phyloP scores from a whole-genome alignment of 257 asterid genomes.

The Coffea canephora region DNA sequence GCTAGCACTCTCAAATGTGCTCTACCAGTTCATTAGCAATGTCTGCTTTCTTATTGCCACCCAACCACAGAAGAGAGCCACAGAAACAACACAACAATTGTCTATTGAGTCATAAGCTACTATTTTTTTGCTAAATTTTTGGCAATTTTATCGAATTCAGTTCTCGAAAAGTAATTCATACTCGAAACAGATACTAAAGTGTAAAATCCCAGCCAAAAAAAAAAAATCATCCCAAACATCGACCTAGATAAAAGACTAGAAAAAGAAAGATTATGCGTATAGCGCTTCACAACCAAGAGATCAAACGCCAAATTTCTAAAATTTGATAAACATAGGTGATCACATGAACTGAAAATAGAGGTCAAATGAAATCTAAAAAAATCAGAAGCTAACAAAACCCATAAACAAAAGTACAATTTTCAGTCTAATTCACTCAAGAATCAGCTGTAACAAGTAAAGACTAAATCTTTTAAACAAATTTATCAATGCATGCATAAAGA shows the following conservation, averaged over 20 bases:
- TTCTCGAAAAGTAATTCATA: not conserved
- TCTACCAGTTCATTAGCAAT: not conserved
- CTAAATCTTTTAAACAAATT: not conserved
- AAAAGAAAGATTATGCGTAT: not conserved
- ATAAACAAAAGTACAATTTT: not conserved
- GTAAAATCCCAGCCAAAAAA: not conserved
- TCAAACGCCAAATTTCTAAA: not conserved
- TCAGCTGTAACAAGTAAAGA: conserved; percentile 4
- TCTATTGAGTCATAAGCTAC: not conserved
- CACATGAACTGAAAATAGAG: not conserved
- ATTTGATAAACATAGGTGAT: not conserved
- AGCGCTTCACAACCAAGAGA: not conserved
- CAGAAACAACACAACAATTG: not conserved
- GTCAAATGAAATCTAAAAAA: not conserved
- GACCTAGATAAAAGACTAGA: not conserved
- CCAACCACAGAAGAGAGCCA: not conserved
- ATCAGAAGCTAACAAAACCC: not conserved
- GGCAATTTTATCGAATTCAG: not conserved
- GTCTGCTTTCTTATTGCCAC: not conserved
- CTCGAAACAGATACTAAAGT: not conserved
- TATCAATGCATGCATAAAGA: not conserved
- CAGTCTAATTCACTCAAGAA: not conserved
- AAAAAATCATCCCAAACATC: not conserved
- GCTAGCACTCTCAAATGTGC: not conserved
- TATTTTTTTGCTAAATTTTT: not conserved